These are phyloP conservation scores for Phytophthora podocarpi DNA, from an alignment of 352 stramenopile species.

Conservation along the genomic window DNA sequence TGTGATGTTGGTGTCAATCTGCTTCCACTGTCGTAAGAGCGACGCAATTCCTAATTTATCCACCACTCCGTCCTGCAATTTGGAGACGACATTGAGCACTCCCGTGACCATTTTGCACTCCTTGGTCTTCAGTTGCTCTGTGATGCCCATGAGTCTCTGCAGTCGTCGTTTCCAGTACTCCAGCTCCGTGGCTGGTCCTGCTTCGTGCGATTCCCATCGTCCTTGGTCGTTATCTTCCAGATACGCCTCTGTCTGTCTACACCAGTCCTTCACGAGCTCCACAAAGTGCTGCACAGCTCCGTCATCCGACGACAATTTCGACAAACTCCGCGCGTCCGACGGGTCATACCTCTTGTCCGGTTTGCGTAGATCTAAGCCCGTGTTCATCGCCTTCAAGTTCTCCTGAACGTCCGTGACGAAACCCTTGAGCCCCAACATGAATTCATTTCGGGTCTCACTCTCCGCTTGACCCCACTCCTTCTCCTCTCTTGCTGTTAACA, in stretches of 20 bases:
- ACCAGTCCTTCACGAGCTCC: constrained; percentile 91
- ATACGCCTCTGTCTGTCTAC: constrained; percentile 86
- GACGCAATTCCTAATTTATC: constrained; percentile 68
- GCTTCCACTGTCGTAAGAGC: constrained; percentile 83
- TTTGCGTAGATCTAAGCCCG: constrained; percentile 87
- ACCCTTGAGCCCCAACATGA: constrained; percentile 77
- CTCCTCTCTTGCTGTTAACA: constrained; percentile 42
- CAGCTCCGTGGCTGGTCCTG: constrained; percentile 79
- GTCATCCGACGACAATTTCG: constrained; percentile 70
- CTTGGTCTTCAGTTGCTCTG: constrained; percentile 89
- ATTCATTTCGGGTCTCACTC: constrained; percentile 76
- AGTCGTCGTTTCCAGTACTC: constrained; percentile 89
- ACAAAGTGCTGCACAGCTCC: constrained; percentile 81
- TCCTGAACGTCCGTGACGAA: constrained; percentile 90
- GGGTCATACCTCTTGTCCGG: constrained; percentile 84
- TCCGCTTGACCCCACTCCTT: constrained; percentile 73
- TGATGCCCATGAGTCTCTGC: constrained; percentile 87
- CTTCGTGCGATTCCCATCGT: constrained; percentile 82
- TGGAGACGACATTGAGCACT: constrained; percentile 83
- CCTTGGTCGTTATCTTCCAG: constrained; percentile 85
- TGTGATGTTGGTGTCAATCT: constrained; percentile 90
- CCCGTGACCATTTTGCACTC: constrained; percentile 89
- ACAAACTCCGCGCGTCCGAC: constrained; percentile 72
- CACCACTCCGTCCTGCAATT: constrained; percentile 66
- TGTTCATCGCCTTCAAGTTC: constrained; percentile 90